Percentiles rank a stretch among this genome's conserved stretches.
These are phyloP conservation scores for Naegleria gruberi DNA, from an alignment of 208 protist genomes.

Conservation along the genomic window DNA sequence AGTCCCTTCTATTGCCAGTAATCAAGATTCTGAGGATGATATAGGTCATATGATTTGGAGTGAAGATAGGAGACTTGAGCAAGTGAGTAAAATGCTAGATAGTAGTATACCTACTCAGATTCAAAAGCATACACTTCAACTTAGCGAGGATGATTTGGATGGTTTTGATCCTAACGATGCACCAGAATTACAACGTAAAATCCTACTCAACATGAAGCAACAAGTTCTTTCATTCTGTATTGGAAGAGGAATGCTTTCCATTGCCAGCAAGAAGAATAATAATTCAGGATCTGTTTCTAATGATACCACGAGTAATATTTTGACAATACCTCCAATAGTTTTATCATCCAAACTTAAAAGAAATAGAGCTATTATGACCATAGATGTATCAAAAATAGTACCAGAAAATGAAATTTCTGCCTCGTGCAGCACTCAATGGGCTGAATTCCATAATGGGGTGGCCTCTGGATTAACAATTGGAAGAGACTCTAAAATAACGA, in stretches of 20 bases:
- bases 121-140: background rate
- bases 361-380: background rate
- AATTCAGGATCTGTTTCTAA: background rate
- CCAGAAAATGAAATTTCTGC: background rate
- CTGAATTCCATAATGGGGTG: constrained; percentile 68
- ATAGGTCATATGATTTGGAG: background rate
- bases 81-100: background rate
- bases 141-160: background rate
- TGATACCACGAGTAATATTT: background rate
- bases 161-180: constrained; percentile 18
- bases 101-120: background rate
- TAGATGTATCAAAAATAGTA: constrained; percentile 4
- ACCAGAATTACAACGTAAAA: constrained; percentile 33
- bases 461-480: constrained; percentile 48
- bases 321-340: constrained; percentile 19
- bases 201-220: constrained; percentile 36
- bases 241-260: constrained; percentile 59
- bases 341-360: background rate
- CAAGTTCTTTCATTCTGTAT: constrained; percentile 50
- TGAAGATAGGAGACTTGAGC: background rate
- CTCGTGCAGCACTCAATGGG: constrained; percentile 37
- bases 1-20: background rate
- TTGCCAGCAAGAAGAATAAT: constrained; percentile 32
- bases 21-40: background rate
- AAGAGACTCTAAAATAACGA: constrained; percentile 4